Conservation (phyloP, 441 rosid genomes). For the Gossypium schwendimanii region DNA sequence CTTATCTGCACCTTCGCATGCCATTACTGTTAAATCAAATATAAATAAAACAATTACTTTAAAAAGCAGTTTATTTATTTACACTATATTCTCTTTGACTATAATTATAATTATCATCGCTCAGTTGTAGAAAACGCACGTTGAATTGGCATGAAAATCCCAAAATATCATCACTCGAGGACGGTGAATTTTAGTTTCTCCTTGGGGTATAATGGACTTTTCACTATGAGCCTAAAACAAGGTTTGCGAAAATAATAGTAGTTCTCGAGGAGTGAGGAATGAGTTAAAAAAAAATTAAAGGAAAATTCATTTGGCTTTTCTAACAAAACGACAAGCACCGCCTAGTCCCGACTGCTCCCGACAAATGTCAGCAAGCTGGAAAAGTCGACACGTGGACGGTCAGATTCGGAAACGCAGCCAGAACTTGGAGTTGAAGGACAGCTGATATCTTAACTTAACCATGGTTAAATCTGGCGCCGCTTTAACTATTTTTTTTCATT, state of each 20-base stretch:
- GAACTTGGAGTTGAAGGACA: not conserved
- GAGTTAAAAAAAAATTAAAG: not conserved
- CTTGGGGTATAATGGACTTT: slow-evolving; percentile 14
- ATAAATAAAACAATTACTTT: not conserved
- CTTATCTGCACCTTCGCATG: slow-evolving; percentile 18
- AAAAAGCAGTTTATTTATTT: not conserved
- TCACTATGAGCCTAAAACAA: not conserved
- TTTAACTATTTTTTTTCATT: slow-evolving; percentile 15
- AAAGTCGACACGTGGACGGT: slow-evolving; percentile 39
- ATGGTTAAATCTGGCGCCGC: slow-evolving; percentile 35
- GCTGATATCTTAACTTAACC: slow-evolving; percentile 23
- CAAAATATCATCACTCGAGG: not conserved
- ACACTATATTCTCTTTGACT: not conserved
- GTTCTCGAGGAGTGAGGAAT: not conserved
- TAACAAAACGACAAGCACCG: slow-evolving; percentile 56
- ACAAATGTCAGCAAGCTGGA: slow-evolving; percentile 35
- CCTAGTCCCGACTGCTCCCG: slow-evolving; percentile 39
- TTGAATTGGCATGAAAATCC: not conserved
- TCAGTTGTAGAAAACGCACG: not conserved
- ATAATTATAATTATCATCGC: not conserved
- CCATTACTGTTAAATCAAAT: not conserved
- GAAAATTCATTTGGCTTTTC: not conserved
- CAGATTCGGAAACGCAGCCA: slow-evolving; percentile 22
- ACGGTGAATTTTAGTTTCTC: not conserved
- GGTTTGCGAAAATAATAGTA: not conserved